Conservation (phyloP, 345 rosid genomes). For the Citrus inodora region DNA sequence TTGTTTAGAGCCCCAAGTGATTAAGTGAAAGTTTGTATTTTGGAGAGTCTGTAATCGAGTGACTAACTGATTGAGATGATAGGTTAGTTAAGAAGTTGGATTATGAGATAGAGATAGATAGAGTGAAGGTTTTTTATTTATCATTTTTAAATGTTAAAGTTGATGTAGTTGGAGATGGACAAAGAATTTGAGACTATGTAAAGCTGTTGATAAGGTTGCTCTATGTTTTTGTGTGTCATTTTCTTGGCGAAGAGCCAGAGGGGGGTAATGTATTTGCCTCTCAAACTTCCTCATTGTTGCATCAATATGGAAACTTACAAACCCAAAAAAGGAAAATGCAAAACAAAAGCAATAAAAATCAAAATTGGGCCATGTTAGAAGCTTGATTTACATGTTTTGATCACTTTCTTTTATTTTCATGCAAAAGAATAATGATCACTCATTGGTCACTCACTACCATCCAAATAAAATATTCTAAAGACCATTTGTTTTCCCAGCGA, state of each 20-base stretch:
- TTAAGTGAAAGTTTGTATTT: too few relatives aligned
- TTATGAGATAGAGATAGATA: too few relatives aligned
- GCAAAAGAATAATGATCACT: slow-evolving; percentile 21
- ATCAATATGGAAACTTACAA: slow-evolving; percentile 31
- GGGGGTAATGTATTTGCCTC: slow-evolving; percentile 92
- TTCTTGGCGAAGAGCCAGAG: slow-evolving; percentile 32
- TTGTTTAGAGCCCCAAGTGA: too few relatives aligned
- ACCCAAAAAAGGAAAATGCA: slow-evolving; percentile 24
- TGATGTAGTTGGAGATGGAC: too few relatives aligned
- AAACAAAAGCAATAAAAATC: slow-evolving; percentile 4
- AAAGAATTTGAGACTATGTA: too few relatives aligned
- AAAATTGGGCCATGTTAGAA: slow-evolving; percentile 10
- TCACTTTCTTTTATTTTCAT: slow-evolving; percentile 47
- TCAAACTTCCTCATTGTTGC: slow-evolving; percentile 85
- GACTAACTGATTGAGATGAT: too few relatives aligned
- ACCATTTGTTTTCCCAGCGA: slow-evolving; percentile 22
- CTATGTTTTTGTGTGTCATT: too few relatives aligned
- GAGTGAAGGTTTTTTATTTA: too few relatives aligned
- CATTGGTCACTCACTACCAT: slow-evolving; percentile 22
- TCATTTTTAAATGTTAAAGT: too few relatives aligned
- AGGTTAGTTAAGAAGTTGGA: too few relatives aligned
- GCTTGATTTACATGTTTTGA: slow-evolving; percentile 3
- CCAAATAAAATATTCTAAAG: slow-evolving; percentile 13
- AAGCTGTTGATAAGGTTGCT: too few relatives aligned
- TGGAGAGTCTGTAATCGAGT: too few relatives aligned